phyloP scores from a whole-genome alignment of 2,329 filamentous ascomycete species.

The Knufia fluminis region DNA sequence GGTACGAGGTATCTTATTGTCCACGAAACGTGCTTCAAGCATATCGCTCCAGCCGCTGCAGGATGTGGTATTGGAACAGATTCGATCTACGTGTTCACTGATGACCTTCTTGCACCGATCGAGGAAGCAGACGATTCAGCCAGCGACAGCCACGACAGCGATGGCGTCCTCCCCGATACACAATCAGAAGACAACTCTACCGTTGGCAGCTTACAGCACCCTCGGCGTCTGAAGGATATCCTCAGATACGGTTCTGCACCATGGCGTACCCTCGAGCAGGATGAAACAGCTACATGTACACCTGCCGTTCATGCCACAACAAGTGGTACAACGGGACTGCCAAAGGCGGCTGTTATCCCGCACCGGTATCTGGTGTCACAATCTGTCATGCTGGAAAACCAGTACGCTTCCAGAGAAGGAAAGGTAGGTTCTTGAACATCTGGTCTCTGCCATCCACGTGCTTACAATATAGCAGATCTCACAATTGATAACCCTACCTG shows the following conservation, averaged over 20 bases:
- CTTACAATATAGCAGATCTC: conserved; percentile 27
- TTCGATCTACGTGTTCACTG: conserved; percentile 31
- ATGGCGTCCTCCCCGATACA: conserved; percentile 11
- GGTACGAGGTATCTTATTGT: conserved; percentile 40
- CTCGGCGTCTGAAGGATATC: background rate
- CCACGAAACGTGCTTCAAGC: conserved; percentile 30
- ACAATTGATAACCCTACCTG: conserved; percentile 41
- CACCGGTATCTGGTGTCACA: conserved; percentile 34
- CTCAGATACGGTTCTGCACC: conserved; percentile 31
- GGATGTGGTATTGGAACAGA: conserved; percentile 20
- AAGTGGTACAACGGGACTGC: conserved; percentile 52
- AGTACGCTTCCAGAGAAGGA: conserved; percentile 10
- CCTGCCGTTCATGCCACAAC: conserved; percentile 37
- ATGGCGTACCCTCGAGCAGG: conserved; percentile 26
- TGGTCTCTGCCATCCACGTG: background rate
- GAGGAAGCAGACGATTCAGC: conserved; percentile 19
- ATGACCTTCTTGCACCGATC: background rate
- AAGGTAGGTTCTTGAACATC: background rate
- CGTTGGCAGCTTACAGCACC: background rate
- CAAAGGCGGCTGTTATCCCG: conserved; percentile 51
- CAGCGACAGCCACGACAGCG: conserved; percentile 36
- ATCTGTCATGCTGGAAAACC: conserved; percentile 14
- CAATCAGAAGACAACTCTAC: background rate
- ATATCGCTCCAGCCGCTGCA: conserved; percentile 29
- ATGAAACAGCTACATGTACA: conserved; percentile 22